Percentiles rank a stretch among this genome's conserved stretches.
These are phyloP conservation scores for Hordeum pubiflorum DNA, from an alignment of 202 grass and related monocot species.

Conservation along the genomic window DNA sequence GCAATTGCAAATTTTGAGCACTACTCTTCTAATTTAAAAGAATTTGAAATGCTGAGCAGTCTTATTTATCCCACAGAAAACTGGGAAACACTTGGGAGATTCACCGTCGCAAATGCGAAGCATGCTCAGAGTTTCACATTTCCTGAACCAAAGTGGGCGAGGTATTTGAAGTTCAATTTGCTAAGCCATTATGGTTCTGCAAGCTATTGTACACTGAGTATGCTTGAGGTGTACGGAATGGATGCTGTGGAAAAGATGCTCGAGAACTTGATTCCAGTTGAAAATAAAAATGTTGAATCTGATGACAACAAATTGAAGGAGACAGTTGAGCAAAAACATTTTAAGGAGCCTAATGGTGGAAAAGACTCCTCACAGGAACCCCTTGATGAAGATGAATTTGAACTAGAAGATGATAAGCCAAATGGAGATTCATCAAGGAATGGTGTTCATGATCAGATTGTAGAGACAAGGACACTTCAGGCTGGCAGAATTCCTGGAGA, in stretches of 20 bases:
- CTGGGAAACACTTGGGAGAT: conserved; percentile 78
- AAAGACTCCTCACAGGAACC: conserved; percentile 34
- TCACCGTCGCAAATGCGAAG: conserved; percentile 72
- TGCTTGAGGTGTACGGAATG: conserved; percentile 88
- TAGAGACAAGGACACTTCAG: conserved; percentile 54
- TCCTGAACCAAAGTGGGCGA: conserved; percentile 74
- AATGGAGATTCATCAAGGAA: conserved; percentile 37
- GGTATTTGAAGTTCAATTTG: conserved; percentile 82
- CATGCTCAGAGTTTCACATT: conserved; percentile 66
- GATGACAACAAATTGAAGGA: conserved; percentile 51
- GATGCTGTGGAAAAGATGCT: conserved; percentile 98
- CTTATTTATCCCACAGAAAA: conserved; percentile 72
- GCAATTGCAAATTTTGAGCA: conserved; percentile 96
- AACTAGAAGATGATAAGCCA: conserved; percentile 42
- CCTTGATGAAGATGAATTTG: conserved; percentile 50
- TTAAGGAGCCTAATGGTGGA: conserved; percentile 30
- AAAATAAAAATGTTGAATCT: conserved; percentile 55
- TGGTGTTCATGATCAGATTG: conserved; percentile 38
- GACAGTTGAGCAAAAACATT: conserved; percentile 31
- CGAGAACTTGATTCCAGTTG: conserved; percentile 86
- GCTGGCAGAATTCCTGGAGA: conserved; percentile 90
- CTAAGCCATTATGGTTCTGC: conserved; percentile 86
- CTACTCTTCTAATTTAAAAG: conserved; percentile 81
- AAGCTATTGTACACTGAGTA: conserved; percentile 90
- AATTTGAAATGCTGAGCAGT: conserved; percentile 78